Percentiles rank a stretch among this genome's conserved stretches.
Evolutionary conservation across 1,139 yeast genomes (phyloP).

Genomic region (Kluyveromyces sp.): DNA sequence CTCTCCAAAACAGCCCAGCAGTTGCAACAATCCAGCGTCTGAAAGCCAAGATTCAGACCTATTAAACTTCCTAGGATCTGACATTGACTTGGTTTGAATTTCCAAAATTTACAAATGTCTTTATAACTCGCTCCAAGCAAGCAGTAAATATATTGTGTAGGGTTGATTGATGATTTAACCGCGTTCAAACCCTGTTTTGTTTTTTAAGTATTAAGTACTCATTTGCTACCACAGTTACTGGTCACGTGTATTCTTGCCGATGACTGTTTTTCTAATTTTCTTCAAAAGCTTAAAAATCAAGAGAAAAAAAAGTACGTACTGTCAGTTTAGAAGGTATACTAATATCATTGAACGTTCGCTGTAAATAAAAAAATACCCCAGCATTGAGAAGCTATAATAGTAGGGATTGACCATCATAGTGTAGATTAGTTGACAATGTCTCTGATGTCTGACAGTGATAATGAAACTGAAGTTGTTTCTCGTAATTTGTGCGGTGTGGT

Average conservation of each 20-base stretch:
- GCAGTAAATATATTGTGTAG: no score
- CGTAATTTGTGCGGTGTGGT: conserved; percentile 51
- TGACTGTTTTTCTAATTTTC: background rate
- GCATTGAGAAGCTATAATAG: background rate
- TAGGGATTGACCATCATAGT: conserved; percentile 3
- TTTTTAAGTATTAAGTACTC: no score
- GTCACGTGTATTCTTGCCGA: background rate
- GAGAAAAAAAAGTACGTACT: background rate
- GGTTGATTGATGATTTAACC: no score
- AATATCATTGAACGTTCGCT: background rate
- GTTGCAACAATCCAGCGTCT: background rate
- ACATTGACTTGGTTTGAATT: background rate
- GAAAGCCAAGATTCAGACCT: background rate
- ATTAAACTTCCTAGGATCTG: conserved; percentile 2
- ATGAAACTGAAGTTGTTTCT: conserved; percentile 45
- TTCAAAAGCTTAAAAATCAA: background rate
- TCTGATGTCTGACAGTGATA: conserved; percentile 30
- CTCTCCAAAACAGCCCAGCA: background rate
- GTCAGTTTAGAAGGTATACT: background rate
- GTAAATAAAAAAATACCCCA: no score
- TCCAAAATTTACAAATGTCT: no score
- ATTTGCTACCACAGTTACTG: background rate
- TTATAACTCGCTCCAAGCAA: no score
- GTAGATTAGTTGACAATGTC: conserved; percentile 11
- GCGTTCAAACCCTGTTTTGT: no score